Base-by-base conservation (phyloP, 1,284 basidiomycete species). In the Tausonia pullulans region DNA sequence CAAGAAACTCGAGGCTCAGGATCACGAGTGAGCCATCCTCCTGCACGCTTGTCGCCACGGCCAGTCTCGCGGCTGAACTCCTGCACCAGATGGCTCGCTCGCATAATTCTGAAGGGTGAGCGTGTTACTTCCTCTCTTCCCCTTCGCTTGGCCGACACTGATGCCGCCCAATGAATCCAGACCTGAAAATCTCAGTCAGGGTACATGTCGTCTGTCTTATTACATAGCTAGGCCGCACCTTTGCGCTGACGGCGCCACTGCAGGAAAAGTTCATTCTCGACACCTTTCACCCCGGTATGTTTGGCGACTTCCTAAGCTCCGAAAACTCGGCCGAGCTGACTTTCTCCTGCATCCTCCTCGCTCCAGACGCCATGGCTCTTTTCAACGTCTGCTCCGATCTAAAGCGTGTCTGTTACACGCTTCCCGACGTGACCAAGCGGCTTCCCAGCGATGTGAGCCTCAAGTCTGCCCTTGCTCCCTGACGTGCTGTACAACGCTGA, bases 331-430 rank as follows among this genome's bases (percentile, higher is more conserved):
- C 8, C 51, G 41, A 43, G 53, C 54, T 55, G 43, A 46, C 39
- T 44, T 4, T 4, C 13, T 3, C 6, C 13, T 3, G 27, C 3
- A n/a, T 8, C 6, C 11, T 27, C 9, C 44, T 13, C 16, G 4
- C 27, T 3, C 4, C 88, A 2, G 90, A 96, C 69, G 92, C 93
- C 0, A 84, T 88, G 66, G 87, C 89, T 71, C 77, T 95, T 3
- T 97, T 88, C 79, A 96, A 96, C 72, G 90, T 90, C 1, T 96
- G 90, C 72, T 94, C 92, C 0, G 93, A 97, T 74, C 79, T 97
- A 50, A 92, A 92, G 77, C 87, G 88, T 67, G 88, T 98, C 3
- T 87, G 85, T 46, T 95, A 77, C 76, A 77, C 73, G 4, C 71
- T 81, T 10, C 75, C 75, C 68, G 73, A 77, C 62, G 76, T 75